Percentiles rank a stretch among this genome's conserved stretches.
Conservation (phyloP, 1,284 basidiomycete genomes). For the Fomitopsis palustris region DNA sequence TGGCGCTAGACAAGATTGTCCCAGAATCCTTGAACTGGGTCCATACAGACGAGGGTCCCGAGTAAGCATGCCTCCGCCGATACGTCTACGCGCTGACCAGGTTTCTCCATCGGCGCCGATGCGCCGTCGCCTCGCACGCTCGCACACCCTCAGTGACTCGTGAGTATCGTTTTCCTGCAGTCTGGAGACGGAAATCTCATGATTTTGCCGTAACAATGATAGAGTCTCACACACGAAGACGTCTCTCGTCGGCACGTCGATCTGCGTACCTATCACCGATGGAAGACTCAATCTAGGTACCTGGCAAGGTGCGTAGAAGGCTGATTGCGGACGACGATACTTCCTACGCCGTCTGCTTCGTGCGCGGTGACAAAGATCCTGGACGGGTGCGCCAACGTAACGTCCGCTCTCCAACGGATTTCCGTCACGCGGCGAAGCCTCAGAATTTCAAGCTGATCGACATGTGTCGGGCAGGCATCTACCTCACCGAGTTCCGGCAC, state of each 20-base stretch:
- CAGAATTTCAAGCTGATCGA: neutral
- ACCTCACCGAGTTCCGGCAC: conserved; percentile 79
- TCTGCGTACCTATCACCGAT: conserved; percentile 84
- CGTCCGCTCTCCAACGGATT: neutral
- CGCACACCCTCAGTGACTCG: conserved; percentile 56
- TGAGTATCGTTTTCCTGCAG: conserved; percentile 32
- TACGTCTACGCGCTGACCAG: conserved; percentile 3
- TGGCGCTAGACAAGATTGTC: conserved; percentile 84
- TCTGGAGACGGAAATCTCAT: neutral
- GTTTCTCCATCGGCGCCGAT: conserved; percentile 1
- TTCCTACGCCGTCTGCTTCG: neutral
- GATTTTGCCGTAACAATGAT: neutral
- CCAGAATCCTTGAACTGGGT: conserved; percentile 85
- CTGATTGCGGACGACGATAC: neutral
- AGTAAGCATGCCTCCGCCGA: conserved; percentile 46
- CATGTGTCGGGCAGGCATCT: conserved; percentile 53
- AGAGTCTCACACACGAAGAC: conserved; percentile 92
- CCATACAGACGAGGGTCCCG: conserved; percentile 89
- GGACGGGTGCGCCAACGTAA: neutral
- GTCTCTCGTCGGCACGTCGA: conserved; percentile 76
- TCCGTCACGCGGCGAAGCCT: neutral
- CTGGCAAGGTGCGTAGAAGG: conserved; percentile 70
- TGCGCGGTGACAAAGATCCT: neutral
- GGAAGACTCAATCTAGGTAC: conserved; percentile 83
- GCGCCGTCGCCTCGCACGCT: too few relatives aligned